These are phyloP conservation scores for Leccinum pseudoinsigne DNA, from an alignment of 1,284 basidiomycete species.

Conservation along the genomic window DNA sequence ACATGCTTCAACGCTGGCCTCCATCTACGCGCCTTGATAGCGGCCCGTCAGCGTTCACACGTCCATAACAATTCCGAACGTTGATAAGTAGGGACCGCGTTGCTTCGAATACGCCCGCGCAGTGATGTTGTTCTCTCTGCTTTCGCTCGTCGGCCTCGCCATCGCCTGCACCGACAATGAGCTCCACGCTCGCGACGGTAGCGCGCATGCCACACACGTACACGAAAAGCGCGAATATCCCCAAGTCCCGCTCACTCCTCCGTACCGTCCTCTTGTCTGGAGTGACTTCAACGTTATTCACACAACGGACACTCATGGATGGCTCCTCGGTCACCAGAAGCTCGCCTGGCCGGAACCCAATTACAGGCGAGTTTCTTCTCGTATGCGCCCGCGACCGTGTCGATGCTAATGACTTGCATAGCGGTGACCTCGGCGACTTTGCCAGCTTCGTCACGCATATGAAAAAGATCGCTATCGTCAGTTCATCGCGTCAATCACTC, in stretches of 20 bases:
- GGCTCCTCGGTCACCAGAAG: constrained; percentile 77
- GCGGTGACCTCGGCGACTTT: constrained; percentile 80
- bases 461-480: constrained; percentile 65
- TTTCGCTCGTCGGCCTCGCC: constrained; percentile 22
- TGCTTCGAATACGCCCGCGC: neutral
- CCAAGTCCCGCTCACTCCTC: constrained; percentile 48
- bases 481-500: constrained; percentile 17
- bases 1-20: neutral
- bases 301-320: constrained; percentile 83
- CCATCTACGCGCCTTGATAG: neutral
- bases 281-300: constrained; percentile 74
- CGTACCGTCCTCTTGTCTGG: constrained; percentile 67
- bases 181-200: constrained; percentile 15
- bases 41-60: neutral
- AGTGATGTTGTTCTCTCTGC: constrained; percentile 20
- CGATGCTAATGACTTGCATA: constrained; percentile 21
- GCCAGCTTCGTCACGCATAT: constrained; percentile 81
- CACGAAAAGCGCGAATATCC: constrained; percentile 45
- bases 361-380: constrained; percentile 48
- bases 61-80: neutral
- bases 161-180: constrained; percentile 21
- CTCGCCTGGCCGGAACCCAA: constrained; percentile 70
- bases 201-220: constrained; percentile 32
- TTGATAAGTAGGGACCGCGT: constrained; percentile 1
- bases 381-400: neutral